Evolutionary conservation across 768 basidiomycete species (phyloP).

Genomic region (Tylopilus cervinicoccineus): DNA sequence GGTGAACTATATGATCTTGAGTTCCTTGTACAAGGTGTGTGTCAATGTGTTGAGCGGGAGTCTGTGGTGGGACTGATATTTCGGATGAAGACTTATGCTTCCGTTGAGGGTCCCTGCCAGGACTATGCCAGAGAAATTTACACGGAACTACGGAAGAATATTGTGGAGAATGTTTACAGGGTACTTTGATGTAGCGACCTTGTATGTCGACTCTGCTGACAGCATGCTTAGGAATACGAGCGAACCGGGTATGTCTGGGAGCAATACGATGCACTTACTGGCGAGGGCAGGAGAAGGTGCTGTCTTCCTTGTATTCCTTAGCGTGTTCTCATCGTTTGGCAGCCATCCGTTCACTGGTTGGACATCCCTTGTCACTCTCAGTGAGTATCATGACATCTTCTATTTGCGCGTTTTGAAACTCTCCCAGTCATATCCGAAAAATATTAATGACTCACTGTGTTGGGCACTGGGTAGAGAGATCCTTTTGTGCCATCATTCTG

Average conservation of each 20-base stretch:
- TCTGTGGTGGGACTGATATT: not conserved
- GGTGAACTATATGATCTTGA: slow-evolving; percentile 91
- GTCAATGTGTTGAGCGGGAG: not conserved
- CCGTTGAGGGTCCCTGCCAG: slow-evolving; percentile 77
- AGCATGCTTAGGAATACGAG: slow-evolving; percentile 67
- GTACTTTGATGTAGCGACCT: slow-evolving; percentile 28
- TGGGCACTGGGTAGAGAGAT: not conserved
- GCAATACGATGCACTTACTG: slow-evolving; percentile 84
- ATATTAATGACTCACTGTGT: slow-evolving; percentile 37
- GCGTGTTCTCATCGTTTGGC: slow-evolving; percentile 9
- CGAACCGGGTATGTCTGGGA: slow-evolving; percentile 97
- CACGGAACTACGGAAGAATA: slow-evolving; percentile 69
- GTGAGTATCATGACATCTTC: slow-evolving; percentile 46
- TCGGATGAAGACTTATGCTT: slow-evolving; percentile 57
- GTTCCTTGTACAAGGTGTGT: slow-evolving; percentile 70
- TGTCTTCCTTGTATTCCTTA: slow-evolving; percentile 14
- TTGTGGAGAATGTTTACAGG: slow-evolving; percentile 81
- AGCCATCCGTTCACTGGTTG: slow-evolving; percentile 98
- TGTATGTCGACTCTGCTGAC: slow-evolving; percentile 5
- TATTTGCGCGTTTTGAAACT: slow-evolving; percentile 1
- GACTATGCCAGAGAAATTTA: slow-evolving; percentile 75
- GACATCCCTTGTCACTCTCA: slow-evolving; percentile 86
- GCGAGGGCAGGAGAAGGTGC: slow-evolving; percentile 84
- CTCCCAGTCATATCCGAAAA: slow-evolving; percentile 62
- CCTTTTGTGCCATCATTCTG: not conserved